Evolutionary conservation across 2,329 filamentous ascomycete species (phyloP).

Genomic region (Neoarthrinium moseri): DNA sequence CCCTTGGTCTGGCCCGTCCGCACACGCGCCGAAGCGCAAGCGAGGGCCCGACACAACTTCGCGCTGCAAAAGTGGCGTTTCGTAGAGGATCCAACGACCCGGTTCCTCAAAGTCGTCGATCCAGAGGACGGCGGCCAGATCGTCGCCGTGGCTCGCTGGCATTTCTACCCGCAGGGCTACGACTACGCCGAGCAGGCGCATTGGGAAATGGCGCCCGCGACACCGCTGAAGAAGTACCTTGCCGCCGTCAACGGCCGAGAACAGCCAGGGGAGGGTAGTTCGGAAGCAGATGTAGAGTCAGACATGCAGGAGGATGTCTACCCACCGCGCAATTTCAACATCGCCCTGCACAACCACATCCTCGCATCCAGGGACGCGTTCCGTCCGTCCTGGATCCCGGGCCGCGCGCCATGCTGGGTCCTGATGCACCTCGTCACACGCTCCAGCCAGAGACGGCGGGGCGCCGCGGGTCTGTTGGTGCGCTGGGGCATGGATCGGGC

Average conservation of each 20-base stretch:
- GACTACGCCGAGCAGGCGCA: conserved; percentile 9
- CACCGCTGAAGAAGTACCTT: background rate
- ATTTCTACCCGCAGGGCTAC: conserved; percentile 16
- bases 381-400: conserved; percentile 12
- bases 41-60: conserved; percentile 5
- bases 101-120: conserved; percentile 17
- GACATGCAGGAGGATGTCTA: conserved; percentile 1
- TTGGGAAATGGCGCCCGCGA: conserved; percentile 14
- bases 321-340: conserved; percentile 14
- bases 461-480: conserved; percentile 11
- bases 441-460: conserved; percentile 9
- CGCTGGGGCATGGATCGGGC: conserved; percentile 8
- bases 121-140: conserved; percentile 8
- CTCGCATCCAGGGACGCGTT: conserved; percentile 14
- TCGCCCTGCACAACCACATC: conserved; percentile 16
- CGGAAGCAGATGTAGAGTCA: background rate
- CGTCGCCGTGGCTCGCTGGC: conserved; percentile 18
- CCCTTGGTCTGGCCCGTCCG: conserved; percentile 14
- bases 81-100: conserved; percentile 12
- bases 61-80: conserved; percentile 15
- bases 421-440: conserved; percentile 20
- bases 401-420: conserved; percentile 15
- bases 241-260: too few relatives aligned
- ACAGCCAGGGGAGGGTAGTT: background rate
- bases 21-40: conserved; percentile 1